phyloP scores from a whole-genome alignment of 2,329 filamentous ascomycete species.

The Seiridium unicorne region DNA sequence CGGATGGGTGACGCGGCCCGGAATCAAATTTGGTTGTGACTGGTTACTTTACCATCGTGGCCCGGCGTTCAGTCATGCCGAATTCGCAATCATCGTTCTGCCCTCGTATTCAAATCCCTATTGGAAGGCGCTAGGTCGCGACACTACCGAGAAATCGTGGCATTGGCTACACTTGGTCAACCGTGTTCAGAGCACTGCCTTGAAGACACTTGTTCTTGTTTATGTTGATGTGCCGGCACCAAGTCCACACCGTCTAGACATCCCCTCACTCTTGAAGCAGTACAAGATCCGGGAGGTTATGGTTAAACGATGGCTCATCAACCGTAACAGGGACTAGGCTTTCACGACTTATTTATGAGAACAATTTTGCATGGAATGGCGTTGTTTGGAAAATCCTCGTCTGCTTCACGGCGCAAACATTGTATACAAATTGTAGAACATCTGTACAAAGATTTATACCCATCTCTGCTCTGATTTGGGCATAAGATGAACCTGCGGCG shows the following conservation, averaged over 20 bases:
- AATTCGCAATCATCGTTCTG: conserved; percentile 83
- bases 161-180: conserved; percentile 87
- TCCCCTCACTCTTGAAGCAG: conserved; percentile 61
- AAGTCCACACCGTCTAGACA: conserved; percentile 47
- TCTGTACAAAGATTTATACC: too few species aligned
- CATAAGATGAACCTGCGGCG: too few species aligned
- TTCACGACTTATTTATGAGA: not conserved
- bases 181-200: conserved; percentile 83
- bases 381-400: too few species aligned
- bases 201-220: conserved; percentile 83
- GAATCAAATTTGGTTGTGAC: conserved; percentile 93
- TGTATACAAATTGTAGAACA: too few species aligned
- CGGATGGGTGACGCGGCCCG: conserved; percentile 89
- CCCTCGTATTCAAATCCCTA: conserved; percentile 76
- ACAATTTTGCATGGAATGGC: not conserved
- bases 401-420: too few species aligned
- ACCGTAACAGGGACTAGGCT: conserved; percentile 56
- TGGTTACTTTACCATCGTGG: conserved; percentile 93
- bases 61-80: conserved; percentile 90
- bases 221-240: conserved; percentile 90
- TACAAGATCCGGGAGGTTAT: conserved; percentile 81
- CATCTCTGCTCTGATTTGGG: too few species aligned
- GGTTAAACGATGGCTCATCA: conserved; percentile 80
- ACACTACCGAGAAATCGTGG: conserved; percentile 58
- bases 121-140: conserved; percentile 63